phyloP scores from a whole-genome alignment of 2,329 filamentous ascomycete species.

The Zymoseptoria brevis region DNA sequence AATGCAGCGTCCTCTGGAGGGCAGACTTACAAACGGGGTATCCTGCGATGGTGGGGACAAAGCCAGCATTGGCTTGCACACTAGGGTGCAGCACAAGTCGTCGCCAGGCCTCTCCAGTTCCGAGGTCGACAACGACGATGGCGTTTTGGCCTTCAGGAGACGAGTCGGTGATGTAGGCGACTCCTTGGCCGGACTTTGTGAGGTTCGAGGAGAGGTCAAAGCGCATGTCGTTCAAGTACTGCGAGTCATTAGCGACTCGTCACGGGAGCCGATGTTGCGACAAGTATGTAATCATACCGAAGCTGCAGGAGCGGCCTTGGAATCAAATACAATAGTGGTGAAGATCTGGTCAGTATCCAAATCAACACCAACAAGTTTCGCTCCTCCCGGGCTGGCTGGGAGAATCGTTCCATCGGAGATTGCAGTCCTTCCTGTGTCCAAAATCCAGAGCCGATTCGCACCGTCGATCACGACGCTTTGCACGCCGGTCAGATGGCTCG shows the following conservation, averaged over 20 bases:
- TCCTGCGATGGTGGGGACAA: background rate
- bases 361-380: slow-evolving; percentile 45
- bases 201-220: slow-evolving; percentile 43
- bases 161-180: slow-evolving; percentile 49
- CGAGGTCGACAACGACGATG: slow-evolving; percentile 45
- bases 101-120: slow-evolving; percentile 42
- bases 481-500: slow-evolving; percentile 43
- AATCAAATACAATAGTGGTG: slow-evolving; percentile 45
- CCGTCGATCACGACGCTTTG: slow-evolving; percentile 47
- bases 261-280: background rate
- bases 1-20: background rate
- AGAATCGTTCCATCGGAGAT: slow-evolving; percentile 39
- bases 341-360: slow-evolving; percentile 40
- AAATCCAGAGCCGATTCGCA: slow-evolving; percentile 45
- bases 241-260: background rate
- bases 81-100: slow-evolving; percentile 38
- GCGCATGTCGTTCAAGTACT: slow-evolving; percentile 47
- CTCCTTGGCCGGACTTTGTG: slow-evolving; percentile 36
- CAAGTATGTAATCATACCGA: slow-evolving; percentile 15
- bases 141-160: slow-evolving; percentile 43
- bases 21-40: background rate
- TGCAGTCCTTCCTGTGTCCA: slow-evolving; percentile 45
- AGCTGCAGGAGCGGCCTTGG: slow-evolving; percentile 39
- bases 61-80: background rate
- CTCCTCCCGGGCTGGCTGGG: slow-evolving; percentile 39